Conservation (phyloP, 768 basidiomycete genomes). For the Tulasnella sp. region DNA sequence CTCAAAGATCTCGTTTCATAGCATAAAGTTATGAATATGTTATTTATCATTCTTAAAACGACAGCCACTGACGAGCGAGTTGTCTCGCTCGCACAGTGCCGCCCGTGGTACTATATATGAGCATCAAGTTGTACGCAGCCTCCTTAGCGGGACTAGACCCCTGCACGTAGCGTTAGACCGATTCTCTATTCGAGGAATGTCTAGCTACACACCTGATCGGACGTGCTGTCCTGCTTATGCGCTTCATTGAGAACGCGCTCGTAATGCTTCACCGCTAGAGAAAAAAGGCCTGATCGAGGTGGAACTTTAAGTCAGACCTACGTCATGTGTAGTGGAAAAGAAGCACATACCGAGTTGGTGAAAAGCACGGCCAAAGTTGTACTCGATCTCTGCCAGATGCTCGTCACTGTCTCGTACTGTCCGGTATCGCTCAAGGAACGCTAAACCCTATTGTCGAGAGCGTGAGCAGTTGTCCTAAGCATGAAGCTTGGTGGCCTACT, state of each 20-base stretch:
- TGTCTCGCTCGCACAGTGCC: conserved; percentile 58
- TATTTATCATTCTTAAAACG: conserved; percentile 23
- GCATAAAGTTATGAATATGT: too few relatives aligned
- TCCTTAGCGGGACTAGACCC: conserved; percentile 52
- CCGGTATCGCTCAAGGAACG: conserved; percentile 75
- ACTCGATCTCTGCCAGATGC: conserved; percentile 70
- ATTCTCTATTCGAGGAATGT: not conserved
- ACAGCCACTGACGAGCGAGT: conserved; percentile 74
- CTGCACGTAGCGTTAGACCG: conserved; percentile 25
- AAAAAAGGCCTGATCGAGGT: conserved; percentile 50
- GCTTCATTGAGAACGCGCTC: conserved; percentile 59
- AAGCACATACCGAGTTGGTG: conserved; percentile 70
- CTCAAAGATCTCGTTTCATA: too few relatives aligned
- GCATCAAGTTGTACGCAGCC: conserved; percentile 78
- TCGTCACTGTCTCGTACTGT: conserved; percentile 41
- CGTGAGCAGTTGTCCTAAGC: not conserved
- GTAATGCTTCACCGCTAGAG: conserved; percentile 79
- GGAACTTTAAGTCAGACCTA: not conserved
- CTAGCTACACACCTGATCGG: not conserved
- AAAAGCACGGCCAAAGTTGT: conserved; percentile 84
- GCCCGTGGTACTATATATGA: conserved; percentile 73
- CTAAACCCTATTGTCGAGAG: conserved; percentile 49
- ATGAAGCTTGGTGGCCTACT: conserved; percentile 27
- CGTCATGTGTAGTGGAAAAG: not conserved
- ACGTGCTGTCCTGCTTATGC: conserved; percentile 27